Evolutionary conservation across 2,329 filamentous ascomycete genomes (phyloP).

Genomic region (Pseudocercospora macadamiae): DNA sequence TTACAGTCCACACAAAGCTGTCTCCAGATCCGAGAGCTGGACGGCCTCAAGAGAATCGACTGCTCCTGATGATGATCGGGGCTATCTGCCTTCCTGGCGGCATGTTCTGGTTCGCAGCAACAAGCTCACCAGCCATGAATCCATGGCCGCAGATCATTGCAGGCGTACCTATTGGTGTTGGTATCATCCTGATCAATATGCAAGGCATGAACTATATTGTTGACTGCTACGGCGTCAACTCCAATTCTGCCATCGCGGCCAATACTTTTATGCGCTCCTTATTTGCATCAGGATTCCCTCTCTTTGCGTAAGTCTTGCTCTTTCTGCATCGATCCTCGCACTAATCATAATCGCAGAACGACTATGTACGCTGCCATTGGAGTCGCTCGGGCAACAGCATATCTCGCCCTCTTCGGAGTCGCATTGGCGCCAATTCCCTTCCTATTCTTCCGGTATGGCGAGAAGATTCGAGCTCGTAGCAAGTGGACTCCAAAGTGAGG

Average conservation of each 20-base stretch:
- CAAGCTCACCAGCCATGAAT: constrained; percentile 48
- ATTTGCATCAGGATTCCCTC: constrained; percentile 34
- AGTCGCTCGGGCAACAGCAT: constrained; percentile 45
- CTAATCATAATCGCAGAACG: constrained; percentile 6
- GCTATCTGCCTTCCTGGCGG: constrained; percentile 38
- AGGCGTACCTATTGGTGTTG: constrained; percentile 34
- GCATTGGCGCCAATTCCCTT: constrained; percentile 41
- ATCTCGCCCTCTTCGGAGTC: constrained; percentile 46
- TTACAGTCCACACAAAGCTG: constrained; percentile 46
- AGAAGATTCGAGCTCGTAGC: constrained; percentile 55
- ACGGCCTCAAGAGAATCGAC: constrained; percentile 45
- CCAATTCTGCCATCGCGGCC: constrained; percentile 25
- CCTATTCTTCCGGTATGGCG: constrained; percentile 38
- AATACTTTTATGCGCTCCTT: constrained; percentile 27
- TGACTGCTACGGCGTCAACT: constrained; percentile 55
- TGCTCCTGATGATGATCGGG: constrained; percentile 46
- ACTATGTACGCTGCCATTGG: constrained; percentile 43
- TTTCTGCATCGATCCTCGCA: background rate
- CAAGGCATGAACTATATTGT: constrained; percentile 54
- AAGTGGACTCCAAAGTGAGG: constrained; percentile 48
- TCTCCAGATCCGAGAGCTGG: constrained; percentile 44
- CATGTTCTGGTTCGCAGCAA: constrained; percentile 46
- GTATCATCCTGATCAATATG: constrained; percentile 32
- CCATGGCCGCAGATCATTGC: constrained; percentile 45
- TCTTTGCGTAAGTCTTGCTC: constrained; percentile 30